Evolutionary conservation across 2,329 filamentous ascomycete genomes (phyloP).

Genomic region (Apiospora sp.): DNA sequence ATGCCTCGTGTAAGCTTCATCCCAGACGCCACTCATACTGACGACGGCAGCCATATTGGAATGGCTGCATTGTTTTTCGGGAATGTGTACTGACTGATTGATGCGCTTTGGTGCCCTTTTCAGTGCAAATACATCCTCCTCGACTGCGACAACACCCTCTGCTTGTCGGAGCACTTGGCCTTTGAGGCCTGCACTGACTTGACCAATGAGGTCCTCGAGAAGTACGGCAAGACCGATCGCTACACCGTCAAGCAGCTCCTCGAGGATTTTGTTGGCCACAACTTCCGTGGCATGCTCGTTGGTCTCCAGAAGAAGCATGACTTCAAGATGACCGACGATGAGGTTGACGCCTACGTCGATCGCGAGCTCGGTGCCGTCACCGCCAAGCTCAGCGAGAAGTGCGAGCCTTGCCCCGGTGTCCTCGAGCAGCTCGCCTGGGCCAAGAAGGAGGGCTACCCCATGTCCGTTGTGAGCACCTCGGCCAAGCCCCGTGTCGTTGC

Average conservation of each 20-base stretch:
- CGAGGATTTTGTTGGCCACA: conserved; percentile 78
- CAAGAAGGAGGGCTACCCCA: conserved; percentile 63
- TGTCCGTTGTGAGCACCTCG: conserved; percentile 76
- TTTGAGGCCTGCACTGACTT: conserved; percentile 80
- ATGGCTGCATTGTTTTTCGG: background rate
- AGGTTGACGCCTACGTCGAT: conserved; percentile 71
- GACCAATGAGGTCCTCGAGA: conserved; percentile 75
- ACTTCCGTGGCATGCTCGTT: conserved; percentile 80
- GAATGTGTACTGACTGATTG: conserved; percentile 2
- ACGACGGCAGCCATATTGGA: background rate
- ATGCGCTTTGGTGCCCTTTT: background rate
- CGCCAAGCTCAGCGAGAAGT: conserved; percentile 69
- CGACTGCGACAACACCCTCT: conserved; percentile 77
- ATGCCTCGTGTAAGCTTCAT: conserved; percentile 45
- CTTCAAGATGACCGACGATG: conserved; percentile 67
- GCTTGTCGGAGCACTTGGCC: conserved; percentile 76
- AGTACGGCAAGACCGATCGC: conserved; percentile 64
- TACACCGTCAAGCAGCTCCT: conserved; percentile 76
- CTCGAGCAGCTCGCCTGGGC: conserved; percentile 67
- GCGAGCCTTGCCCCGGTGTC: conserved; percentile 66
- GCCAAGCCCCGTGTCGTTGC: conserved; percentile 74
- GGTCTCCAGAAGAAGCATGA: conserved; percentile 73
- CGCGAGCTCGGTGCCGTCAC: conserved; percentile 76
- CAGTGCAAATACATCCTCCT: conserved; percentile 69
- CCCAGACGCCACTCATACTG: background rate